phyloP scores from a whole-genome alignment of 768 basidiomycete species.

The Boletus tylopilopsis region DNA sequence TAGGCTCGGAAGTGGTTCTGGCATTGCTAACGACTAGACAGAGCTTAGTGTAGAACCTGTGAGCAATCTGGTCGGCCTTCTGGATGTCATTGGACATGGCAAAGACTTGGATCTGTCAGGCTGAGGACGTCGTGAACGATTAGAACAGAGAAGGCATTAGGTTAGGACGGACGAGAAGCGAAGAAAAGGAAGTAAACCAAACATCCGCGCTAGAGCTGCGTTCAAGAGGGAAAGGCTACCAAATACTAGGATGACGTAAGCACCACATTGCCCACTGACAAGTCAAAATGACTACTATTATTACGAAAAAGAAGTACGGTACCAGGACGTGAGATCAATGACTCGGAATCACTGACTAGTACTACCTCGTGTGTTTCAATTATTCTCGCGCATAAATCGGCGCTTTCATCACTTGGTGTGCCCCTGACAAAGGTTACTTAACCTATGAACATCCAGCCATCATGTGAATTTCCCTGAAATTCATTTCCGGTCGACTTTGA shows the following conservation, averaged over 20 bases:
- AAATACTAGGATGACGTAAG: constrained; percentile 23
- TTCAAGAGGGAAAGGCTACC: constrained; percentile 10
- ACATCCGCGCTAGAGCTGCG: constrained; percentile 20
- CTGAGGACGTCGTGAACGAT: constrained; percentile 12
- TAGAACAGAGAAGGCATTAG: constrained; percentile 30
- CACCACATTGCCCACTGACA: no score
- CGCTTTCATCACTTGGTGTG: background rate
- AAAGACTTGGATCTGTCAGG: constrained; percentile 11
- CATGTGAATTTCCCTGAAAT: background rate
- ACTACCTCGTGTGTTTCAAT: constrained; percentile 2
- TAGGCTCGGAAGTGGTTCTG: constrained; percentile 53
- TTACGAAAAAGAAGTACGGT: background rate
- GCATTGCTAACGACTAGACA: constrained; percentile 72
- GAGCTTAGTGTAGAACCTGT: constrained; percentile 80
- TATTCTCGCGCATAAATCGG: constrained; percentile 5
- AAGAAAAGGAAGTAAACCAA: constrained; percentile 19
- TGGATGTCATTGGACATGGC: constrained; percentile 51
- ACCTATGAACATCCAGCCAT: background rate
- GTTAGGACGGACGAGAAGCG: constrained; percentile 13
- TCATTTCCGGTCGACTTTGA: constrained; percentile 7
- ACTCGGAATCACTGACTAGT: no score
- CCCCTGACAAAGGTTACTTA: background rate
- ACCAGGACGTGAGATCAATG: background rate
- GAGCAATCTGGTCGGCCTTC: constrained; percentile 85
- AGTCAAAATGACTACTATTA: no score